phyloP scores from a whole-genome alignment of 129 eudicot genomes.

The Chrysanthemum makinoi region DNA sequence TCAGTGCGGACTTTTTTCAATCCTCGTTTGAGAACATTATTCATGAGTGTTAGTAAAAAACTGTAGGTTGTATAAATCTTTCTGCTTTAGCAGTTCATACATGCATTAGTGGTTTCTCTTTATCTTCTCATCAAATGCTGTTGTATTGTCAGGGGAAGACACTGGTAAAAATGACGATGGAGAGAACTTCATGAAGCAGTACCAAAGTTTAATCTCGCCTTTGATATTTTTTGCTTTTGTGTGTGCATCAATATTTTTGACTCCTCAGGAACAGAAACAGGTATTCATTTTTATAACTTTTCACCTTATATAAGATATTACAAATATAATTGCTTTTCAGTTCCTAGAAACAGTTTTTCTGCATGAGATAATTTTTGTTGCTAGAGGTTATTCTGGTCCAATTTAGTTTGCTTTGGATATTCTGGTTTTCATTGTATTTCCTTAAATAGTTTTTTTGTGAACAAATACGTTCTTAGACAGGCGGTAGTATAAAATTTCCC shows the following conservation, averaged over 20 bases:
- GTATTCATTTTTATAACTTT: slow-evolving; percentile 23
- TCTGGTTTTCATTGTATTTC: too few species aligned
- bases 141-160: slow-evolving; percentile 40
- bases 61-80: too few species aligned
- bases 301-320: neutral
- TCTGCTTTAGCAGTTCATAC: neutral
- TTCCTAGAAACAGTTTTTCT: neutral
- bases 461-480: too few species aligned
- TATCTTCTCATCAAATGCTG: neutral
- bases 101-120: neutral
- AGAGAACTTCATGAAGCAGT: slow-evolving; percentile 37
- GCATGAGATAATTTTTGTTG: too few species aligned
- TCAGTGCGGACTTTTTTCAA: neutral
- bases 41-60: neutral
- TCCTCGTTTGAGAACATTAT: slow-evolving; percentile 9
- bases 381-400: too few species aligned
- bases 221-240: slow-evolving; percentile 46
- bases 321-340: neutral
- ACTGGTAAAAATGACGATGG: slow-evolving; percentile 49
- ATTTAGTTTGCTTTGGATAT: neutral
- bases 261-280: slow-evolving; percentile 52
- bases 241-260: slow-evolving; percentile 38
- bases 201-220: slow-evolving; percentile 36
- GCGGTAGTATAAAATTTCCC: too few species aligned
- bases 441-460: too few species aligned